Evolutionary conservation across 805 yeast genomes (phyloP).

Genomic region (Nakazawaea wyomingensis): DNA sequence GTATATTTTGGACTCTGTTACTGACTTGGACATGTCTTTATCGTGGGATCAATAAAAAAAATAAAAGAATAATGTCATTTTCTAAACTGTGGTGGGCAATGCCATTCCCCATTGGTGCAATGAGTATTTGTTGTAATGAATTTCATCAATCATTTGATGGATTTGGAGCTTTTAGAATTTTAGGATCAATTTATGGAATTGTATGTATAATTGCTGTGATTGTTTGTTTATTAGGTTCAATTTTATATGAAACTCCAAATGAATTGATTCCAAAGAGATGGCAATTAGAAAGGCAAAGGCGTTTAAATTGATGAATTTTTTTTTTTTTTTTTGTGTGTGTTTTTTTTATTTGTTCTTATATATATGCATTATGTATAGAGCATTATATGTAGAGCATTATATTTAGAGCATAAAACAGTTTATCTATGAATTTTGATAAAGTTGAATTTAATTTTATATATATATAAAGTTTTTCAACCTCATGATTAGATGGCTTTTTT

Average conservation of each 20-base stretch:
- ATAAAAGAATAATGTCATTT: no score
- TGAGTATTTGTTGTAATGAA: constrained; percentile 55
- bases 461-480: no score
- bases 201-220: constrained; percentile 42
- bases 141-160: constrained; percentile 42
- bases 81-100: constrained; percentile 70
- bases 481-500: no score
- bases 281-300: no score
- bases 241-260: constrained; percentile 26
- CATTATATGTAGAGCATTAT: no score
- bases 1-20: constrained; percentile 28
- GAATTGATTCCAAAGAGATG: neutral
- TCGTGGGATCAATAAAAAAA: constrained; percentile 14
- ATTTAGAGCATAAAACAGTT: no score
- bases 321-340: no score
- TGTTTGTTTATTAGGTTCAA: constrained; percentile 33
- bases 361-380: no score
- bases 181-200: constrained; percentile 57
- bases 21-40: constrained; percentile 27
- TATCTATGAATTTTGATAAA: no score
- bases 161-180: constrained; percentile 52
- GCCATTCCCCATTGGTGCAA: constrained; percentile 88
- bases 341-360: no score
- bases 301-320: no score
- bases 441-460: no score